phyloP scores from a whole-genome alignment of 805 yeast genomes.

The Candida tammaniensis region DNA sequence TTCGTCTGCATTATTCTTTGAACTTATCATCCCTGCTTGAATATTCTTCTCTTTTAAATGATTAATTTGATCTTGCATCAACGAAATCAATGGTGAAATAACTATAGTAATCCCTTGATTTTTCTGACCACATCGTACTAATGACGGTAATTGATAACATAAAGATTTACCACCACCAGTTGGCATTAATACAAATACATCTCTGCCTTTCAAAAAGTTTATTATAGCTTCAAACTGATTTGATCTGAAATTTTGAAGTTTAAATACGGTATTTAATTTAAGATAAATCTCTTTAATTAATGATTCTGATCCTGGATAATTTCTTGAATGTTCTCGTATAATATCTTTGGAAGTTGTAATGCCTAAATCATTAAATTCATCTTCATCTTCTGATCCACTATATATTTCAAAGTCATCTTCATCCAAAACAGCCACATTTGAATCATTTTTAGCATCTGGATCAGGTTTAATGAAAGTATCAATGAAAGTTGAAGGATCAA shows the following conservation, averaged over 20 bases:
- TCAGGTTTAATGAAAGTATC: slow-evolving; percentile 6
- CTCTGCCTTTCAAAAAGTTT: slow-evolving; percentile 72
- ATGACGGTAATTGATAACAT: slow-evolving; percentile 93
- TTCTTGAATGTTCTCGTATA: slow-evolving; percentile 13
- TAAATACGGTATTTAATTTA: slow-evolving; percentile 58
- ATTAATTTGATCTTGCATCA: slow-evolving; percentile 96
- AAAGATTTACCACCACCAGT: slow-evolving; percentile 98
- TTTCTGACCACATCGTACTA: slow-evolving; percentile 43
- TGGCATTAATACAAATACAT: slow-evolving; percentile 95
- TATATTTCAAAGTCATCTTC: slow-evolving; percentile 1
- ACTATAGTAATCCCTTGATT: slow-evolving; percentile 88
- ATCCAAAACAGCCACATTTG: neutral
- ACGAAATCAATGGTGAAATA: slow-evolving; percentile 88
- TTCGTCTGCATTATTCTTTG: slow-evolving; percentile 65
- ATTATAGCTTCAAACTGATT: slow-evolving; percentile 87
- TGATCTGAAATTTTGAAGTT: slow-evolving; percentile 64
- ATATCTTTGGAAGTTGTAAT: slow-evolving; percentile 15
- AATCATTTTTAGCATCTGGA: neutral
- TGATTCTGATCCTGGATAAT: slow-evolving; percentile 35
- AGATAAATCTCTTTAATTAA: slow-evolving; percentile 72
- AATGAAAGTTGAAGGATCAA: slow-evolving; percentile 15
- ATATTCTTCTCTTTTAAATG: slow-evolving; percentile 68
- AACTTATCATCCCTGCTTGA: slow-evolving; percentile 84
- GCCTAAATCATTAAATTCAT: slow-evolving; percentile 23
- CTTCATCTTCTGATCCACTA: slow-evolving; percentile 17